Base-by-base conservation (phyloP, 345 rosid genomes). In the Syzygium jambos region DNA sequence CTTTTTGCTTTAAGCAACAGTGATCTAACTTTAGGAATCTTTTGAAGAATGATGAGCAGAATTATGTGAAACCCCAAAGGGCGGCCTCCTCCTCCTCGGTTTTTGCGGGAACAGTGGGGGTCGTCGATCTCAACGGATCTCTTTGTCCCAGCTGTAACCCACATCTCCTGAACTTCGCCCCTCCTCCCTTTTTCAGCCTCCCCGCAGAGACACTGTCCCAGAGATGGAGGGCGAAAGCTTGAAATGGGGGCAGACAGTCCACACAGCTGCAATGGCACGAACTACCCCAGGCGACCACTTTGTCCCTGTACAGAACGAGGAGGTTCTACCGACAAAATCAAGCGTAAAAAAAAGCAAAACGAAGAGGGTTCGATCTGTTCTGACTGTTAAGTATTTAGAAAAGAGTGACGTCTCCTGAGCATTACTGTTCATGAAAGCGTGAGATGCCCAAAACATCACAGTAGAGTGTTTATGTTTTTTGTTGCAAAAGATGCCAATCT, bases 31-130 rank as follows among this genome's bases (percentile, higher is more conserved):
- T 73, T 73, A 34, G 80, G 93, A 90, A 91, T 90, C 90, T 89
- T 93, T 92, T 87, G 87, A 77, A 91, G 90, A 90, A 91, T 91
- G 90, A 94, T 89, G 93, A 88, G 88, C 83, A 87, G 89, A 92
- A 92, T 94, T 87, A 90, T 92, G 61, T 92, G 61, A 88, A 85
- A 88, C 46, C 51, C 15, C 49, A 34, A 73, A 73, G 49, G 80
- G 80, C 49, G 46, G 46, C 46, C 46, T 43, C 46, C 46, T 43
- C 46, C 17, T 4, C 90, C 90, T 93, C 93, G 91, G 82, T 57
- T 86, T 89, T 63, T 54, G 91, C 52, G 93, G 22, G 5, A 2
- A 30, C 16, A 22, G 15, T 21, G 14, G 46, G 1, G 51, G 30
- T 9, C 51, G 19, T 2, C 68, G 22, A 89, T 87, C 90, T 88